Percentiles rank a stretch among this genome's conserved stretches.
phyloP scores from a whole-genome alignment of 1,284 basidiomycete species.

The Paramarasmius palmivorus region DNA sequence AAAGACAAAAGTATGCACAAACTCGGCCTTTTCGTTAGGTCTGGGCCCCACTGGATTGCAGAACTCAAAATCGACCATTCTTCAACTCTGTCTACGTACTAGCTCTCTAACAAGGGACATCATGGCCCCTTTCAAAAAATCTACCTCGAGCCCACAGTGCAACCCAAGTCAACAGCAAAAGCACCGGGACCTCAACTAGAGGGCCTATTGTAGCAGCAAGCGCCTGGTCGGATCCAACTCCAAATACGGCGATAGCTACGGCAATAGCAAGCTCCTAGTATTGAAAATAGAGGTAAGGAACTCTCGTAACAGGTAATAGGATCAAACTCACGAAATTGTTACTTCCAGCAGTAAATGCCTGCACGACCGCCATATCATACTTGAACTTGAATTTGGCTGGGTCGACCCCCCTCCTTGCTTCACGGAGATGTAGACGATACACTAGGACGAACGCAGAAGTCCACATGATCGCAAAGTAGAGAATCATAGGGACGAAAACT shows the following conservation, averaged over 20 bases:
- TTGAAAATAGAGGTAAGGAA: not conserved
- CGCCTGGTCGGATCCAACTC: slow-evolving; percentile 72
- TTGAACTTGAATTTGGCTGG: slow-evolving; percentile 33
- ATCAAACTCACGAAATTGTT: slow-evolving; percentile 54
- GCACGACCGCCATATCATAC: slow-evolving; percentile 73
- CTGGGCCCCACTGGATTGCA: too few species aligned
- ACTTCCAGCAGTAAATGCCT: slow-evolving; percentile 60
- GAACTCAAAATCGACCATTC: too few species aligned
- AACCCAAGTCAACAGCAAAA: slow-evolving; percentile 73
- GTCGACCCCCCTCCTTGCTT: slow-evolving; percentile 15
- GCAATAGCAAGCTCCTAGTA: slow-evolving; percentile 79
- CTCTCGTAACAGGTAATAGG: not conserved
- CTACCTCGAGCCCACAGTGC: slow-evolving; percentile 51
- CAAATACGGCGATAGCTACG: slow-evolving; percentile 78
- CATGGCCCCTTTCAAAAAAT: slow-evolving; percentile 45
- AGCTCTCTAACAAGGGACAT: not conserved
- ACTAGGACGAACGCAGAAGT: slow-evolving; percentile 58
- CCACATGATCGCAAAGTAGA: slow-evolving; percentile 86
- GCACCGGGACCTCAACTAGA: slow-evolving; percentile 78
- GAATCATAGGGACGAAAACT: slow-evolving; percentile 76
- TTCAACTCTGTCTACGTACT: too few species aligned
- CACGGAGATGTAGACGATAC: slow-evolving; percentile 40
- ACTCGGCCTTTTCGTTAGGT: too few species aligned
- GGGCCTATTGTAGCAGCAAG: slow-evolving; percentile 81
- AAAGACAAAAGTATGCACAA: too few species aligned